These are phyloP conservation scores for Pseudogymnoascus sp. DNA, from an alignment of 2,329 filamentous ascomycete species.

Conservation along the genomic window DNA sequence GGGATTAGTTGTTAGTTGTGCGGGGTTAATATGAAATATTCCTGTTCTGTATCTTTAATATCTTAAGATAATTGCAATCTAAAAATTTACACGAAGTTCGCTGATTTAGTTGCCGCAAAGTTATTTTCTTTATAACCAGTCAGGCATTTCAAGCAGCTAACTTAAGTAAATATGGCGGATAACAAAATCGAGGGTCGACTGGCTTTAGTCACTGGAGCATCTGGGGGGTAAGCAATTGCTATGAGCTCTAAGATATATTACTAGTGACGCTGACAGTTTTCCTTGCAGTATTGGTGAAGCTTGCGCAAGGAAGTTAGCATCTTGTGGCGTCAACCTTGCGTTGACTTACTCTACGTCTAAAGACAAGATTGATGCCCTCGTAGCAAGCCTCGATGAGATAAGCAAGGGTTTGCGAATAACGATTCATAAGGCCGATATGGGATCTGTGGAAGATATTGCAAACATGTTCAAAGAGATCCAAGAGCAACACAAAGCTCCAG, in stretches of 20 bases:
- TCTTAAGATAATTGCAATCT: background rate
- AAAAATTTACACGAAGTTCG: background rate
- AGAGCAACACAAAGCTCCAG: slow-evolving; percentile 44
- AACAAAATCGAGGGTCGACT: slow-evolving; percentile 46
- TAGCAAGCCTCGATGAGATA: slow-evolving; percentile 33
- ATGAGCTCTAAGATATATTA: background rate
- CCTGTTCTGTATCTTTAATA: background rate
- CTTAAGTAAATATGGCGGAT: slow-evolving; percentile 16
- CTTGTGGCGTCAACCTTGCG: slow-evolving; percentile 46
- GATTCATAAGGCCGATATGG: slow-evolving; percentile 52
- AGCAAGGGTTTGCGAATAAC: slow-evolving; percentile 38
- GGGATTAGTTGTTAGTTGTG: background rate
- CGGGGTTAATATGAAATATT: background rate
- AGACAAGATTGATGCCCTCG: slow-evolving; percentile 38
- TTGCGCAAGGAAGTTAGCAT: slow-evolving; percentile 48
- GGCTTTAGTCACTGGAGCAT: slow-evolving; percentile 54
- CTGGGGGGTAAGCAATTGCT: slow-evolving; percentile 45
- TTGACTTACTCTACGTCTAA: slow-evolving; percentile 51
- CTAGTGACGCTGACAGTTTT: background rate
- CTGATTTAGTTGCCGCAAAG: background rate
- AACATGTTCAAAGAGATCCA: slow-evolving; percentile 48
- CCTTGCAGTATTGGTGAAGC: slow-evolving; percentile 50
- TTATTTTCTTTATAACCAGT: background rate
- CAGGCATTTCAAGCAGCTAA: background rate
- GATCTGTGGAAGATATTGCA: slow-evolving; percentile 44